These are phyloP conservation scores for Dactylellina drechsleri DNA, from an alignment of 2,329 filamentous ascomycete genomes.

Conservation along the genomic window DNA sequence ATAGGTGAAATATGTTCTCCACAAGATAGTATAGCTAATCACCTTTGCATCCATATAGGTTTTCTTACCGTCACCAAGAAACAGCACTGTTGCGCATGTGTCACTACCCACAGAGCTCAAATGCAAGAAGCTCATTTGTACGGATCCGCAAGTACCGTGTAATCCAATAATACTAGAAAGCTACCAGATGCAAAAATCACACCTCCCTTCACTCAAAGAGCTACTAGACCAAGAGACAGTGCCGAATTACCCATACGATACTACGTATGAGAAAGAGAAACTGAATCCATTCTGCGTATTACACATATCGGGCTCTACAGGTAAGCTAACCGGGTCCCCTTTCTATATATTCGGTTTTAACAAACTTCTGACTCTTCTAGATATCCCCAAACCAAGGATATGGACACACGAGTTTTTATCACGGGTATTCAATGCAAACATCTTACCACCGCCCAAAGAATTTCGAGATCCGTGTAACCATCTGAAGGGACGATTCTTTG, in stretches of 20 bases:
- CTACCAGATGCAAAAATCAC: constrained; percentile 4
- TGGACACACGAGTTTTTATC: constrained; percentile 3
- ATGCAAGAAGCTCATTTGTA: constrained; percentile 18
- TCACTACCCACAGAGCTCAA: neutral
- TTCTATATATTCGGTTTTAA: neutral
- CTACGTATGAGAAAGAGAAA: neutral
- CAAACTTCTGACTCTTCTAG: neutral
- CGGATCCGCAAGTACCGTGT: neutral
- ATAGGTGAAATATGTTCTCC: neutral
- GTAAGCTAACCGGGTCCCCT: neutral
- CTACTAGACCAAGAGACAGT: neutral
- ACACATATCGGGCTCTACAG: constrained; percentile 13
- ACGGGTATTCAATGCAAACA: neutral
- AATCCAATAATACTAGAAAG: constrained; percentile 2
- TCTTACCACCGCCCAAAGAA: constrained; percentile 4
- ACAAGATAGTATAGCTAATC: neutral
- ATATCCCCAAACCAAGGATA: constrained; percentile 8
- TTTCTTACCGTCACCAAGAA: constrained; percentile 11
- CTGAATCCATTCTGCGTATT: neutral
- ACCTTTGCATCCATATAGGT: neutral
- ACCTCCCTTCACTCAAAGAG: constrained; percentile 9
- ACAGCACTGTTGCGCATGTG: constrained; percentile 7
- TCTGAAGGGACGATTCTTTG: constrained; percentile 1
- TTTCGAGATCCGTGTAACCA: neutral
- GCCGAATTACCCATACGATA: constrained; percentile 7